Percentiles rank a stretch among this genome's conserved stretches.
Conservation (phyloP, 164 flowering plant species). For the Kalanchoe fedtschenkoi region DNA sequence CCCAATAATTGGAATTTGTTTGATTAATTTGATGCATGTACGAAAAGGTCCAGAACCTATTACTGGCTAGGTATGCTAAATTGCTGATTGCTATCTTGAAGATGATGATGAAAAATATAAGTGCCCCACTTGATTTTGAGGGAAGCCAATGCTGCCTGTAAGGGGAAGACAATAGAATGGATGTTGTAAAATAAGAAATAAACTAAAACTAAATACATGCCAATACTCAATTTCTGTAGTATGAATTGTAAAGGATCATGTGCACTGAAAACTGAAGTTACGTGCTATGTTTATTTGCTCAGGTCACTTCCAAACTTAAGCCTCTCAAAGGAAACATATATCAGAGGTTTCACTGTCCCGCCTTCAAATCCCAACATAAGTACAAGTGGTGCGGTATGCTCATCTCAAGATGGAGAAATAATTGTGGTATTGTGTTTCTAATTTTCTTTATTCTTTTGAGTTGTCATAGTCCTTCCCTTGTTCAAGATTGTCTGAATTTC, state of each 20-base stretch:
- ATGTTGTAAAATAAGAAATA: not conserved
- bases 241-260: not conserved
- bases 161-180: not conserved
- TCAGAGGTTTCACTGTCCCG: constrained; percentile 47
- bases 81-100: not conserved
- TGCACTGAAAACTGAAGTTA: not conserved
- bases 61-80: no score
- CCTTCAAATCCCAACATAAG: constrained; percentile 27
- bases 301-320: constrained; percentile 85
- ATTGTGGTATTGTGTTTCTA: constrained; percentile 39
- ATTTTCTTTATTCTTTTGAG: constrained; percentile 1
- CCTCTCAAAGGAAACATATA: constrained; percentile 51
- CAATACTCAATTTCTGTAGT: not conserved
- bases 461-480: not conserved
- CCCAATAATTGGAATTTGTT: not conserved
- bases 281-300: constrained; percentile 3
- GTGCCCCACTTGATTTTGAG: not conserved
- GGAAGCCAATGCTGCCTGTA: not conserved
- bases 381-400: constrained; percentile 32
- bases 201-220: not conserved
- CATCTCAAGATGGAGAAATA: constrained; percentile 62
- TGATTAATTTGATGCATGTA: not conserved
- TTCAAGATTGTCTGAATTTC: not conserved
- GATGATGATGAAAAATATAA: not conserved
- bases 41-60: no score